Evolutionary conservation across 768 basidiomycete species (phyloP).

Genomic region (Suillus fuscotomentosus): DNA sequence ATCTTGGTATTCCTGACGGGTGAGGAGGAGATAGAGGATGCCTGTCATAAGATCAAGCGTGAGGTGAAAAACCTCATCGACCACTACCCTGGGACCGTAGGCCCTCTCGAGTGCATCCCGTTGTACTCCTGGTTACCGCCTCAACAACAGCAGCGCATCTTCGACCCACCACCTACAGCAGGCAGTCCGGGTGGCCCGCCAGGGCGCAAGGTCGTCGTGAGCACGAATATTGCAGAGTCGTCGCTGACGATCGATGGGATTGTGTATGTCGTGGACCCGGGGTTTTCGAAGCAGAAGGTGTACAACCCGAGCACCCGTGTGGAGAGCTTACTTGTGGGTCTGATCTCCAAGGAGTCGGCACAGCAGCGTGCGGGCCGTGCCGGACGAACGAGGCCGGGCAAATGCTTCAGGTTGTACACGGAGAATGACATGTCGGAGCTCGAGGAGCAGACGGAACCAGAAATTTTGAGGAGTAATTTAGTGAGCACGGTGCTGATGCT

Average conservation of each 20-base stretch:
- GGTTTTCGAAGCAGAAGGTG: constrained; percentile 97
- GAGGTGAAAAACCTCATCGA: constrained; percentile 85
- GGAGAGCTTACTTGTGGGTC: constrained; percentile 88
- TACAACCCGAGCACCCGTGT: constrained; percentile 98
- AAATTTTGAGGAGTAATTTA: constrained; percentile 91
- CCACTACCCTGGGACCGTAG: constrained; percentile 70
- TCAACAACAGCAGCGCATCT: constrained; percentile 94
- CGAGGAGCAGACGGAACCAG: constrained; percentile 96
- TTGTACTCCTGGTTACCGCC: constrained; percentile 95
- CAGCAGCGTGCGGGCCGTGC: constrained; percentile 97
- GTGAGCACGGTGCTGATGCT: constrained; percentile 92
- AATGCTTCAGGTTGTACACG: constrained; percentile 96
- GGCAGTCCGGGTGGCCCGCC: constrained; percentile 65
- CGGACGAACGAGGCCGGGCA: constrained; percentile 93
- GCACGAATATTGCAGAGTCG: constrained; percentile 98
- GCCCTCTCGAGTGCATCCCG: constrained; percentile 87
- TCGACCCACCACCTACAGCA: constrained; percentile 79
- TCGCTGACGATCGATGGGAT: constrained; percentile 98
- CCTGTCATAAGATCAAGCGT: constrained; percentile 87
- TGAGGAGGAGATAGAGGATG: constrained; percentile 97
- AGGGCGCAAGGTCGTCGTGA: constrained; percentile 91
- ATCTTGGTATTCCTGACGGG: constrained; percentile 94
- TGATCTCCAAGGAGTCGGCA: constrained; percentile 95
- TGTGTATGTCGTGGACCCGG: constrained; percentile 98
- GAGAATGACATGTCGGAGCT: constrained; percentile 95